phyloP scores from a whole-genome alignment of 2,329 filamentous ascomycete genomes.

The Colletotrichum gigasporum region DNA sequence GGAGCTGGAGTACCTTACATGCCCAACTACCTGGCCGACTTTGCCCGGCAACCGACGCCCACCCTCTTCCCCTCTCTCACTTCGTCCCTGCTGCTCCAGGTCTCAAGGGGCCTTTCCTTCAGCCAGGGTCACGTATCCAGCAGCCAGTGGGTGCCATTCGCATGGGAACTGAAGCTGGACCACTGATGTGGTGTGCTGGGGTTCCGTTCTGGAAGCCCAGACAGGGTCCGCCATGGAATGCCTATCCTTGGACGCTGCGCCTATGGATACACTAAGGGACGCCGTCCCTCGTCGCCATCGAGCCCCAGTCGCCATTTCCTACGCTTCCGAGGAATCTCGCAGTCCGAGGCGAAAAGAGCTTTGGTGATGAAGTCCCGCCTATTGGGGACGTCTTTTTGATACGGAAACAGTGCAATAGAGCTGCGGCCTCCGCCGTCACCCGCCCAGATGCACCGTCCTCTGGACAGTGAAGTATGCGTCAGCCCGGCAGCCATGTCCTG shows the following conservation, averaged over 20 bases:
- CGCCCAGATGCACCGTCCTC: no score
- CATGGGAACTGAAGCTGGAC: slow-evolving; percentile 9
- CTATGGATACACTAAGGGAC: neutral
- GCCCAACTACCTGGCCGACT: neutral
- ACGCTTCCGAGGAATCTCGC: neutral
- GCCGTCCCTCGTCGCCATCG: neutral
- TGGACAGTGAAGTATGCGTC: no score
- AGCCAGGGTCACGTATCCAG: neutral
- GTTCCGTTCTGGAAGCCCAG: slow-evolving; percentile 13
- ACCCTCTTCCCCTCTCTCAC: slow-evolving; percentile 4
- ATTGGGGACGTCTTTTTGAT: neutral
- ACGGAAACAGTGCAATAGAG: neutral
- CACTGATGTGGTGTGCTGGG: neutral
- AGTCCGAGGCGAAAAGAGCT: neutral
- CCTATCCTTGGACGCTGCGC: neutral
- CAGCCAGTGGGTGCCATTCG: slow-evolving; percentile 11
- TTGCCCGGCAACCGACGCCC: neutral
- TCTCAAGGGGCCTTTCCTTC: neutral
- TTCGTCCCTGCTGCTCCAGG: neutral
- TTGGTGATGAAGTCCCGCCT: neutral
- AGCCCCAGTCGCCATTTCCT: neutral
- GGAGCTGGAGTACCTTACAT: slow-evolving; percentile 11
- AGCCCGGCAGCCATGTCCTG: neutral
- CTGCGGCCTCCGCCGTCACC: neutral
- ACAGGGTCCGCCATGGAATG: neutral